A percentile compares a stretch with the other conserved stretches of the same genome.
Conservation (phyloP, 2,329 filamentous ascomycete genomes). For the Aspergillus japonicus region DNA sequence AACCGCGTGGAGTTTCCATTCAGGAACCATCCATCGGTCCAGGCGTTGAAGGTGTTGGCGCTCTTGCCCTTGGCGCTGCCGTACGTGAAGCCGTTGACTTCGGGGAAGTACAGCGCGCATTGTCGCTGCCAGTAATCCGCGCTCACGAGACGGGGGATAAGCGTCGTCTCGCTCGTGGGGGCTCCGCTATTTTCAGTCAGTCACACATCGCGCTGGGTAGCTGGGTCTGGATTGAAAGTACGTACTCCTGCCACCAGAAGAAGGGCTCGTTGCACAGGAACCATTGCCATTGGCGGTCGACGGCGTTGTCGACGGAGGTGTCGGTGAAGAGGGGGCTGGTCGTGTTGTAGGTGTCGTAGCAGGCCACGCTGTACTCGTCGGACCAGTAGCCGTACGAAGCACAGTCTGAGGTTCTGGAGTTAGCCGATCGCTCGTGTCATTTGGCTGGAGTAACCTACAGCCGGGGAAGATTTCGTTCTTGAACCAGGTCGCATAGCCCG, state of each 20-base stretch:
- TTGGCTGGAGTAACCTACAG: conserved; percentile 7
- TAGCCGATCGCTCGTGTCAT: neutral
- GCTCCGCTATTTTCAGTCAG: conserved; percentile 37
- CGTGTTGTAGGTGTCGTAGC: conserved; percentile 55
- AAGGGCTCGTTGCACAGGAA: conserved; percentile 64
- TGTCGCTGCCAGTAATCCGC: conserved; percentile 56
- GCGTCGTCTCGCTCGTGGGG: conserved; percentile 44
- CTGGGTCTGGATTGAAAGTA: neutral
- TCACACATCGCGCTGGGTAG: neutral
- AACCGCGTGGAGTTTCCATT: conserved; percentile 52
- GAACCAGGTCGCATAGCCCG: conserved; percentile 57
- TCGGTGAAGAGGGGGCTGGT: conserved; percentile 54
- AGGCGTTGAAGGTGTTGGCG: conserved; percentile 48
- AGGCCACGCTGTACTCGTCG: conserved; percentile 46
- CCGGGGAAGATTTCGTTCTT: conserved; percentile 48
- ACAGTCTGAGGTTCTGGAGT: conserved; percentile 40
- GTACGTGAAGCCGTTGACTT: conserved; percentile 2
- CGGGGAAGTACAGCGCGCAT: conserved; percentile 54
- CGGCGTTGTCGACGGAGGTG: conserved; percentile 45
- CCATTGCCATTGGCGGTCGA: conserved; percentile 59
- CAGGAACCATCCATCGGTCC: conserved; percentile 57
- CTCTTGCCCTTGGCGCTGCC: conserved; percentile 3
- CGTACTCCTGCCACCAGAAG: conserved; percentile 56
- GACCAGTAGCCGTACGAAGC: conserved; percentile 51
- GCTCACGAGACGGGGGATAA: conserved; percentile 54